Base-by-base conservation (phyloP, 192 early-diverging fungal genomes). In the Coemansia guatemalensis region DNA sequence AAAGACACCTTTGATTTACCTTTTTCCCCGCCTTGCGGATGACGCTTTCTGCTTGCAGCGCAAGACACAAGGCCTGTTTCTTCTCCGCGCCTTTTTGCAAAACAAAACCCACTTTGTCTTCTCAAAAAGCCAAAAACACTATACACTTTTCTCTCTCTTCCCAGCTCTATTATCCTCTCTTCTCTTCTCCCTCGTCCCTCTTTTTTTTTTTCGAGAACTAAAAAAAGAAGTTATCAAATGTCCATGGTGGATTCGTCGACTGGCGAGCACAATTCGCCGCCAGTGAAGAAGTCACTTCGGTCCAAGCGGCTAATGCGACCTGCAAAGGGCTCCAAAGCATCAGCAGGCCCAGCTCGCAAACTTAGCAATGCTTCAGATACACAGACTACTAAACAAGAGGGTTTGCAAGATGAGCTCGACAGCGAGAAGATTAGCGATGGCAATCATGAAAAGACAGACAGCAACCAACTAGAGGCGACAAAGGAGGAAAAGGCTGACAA, bases 291-390 rank as follows among this genome's bases (percentile, higher is more conserved):
- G 49, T 81, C 72, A 30, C 72, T 74, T 24, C 64, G 78, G 44
- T 74, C 68, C 5, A 81, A 81, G 59, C 68, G 78, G 22, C 71
- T 81, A 18, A 81, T 81, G 78, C 78, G 78, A 1, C 78, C 78
- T 11, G 78, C 61, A 21, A 58, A 52, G 52, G 25, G 35, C 9
- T 12, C 32, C 44, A 32, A 41, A 20, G 53, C 20, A 55, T 12
- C 39, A 53, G 25, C 52, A 53, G 54, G n/a, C 4, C 11, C 14
- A 59, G 67, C 56, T 26, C 56, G 56, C 22, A 68, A 55, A 21
- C 25, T 32, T 14, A 62, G 55, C 14, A 51, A 29, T 5, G 32
- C 32, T 8, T 26, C 54, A 20, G 55, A 39, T 8, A 39, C 35
- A 39, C 35, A 39, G 35, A 39, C 2, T 12, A 39, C 6, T 39